Conservation (phyloP, 2,329 filamentous ascomycete genomes). For the Byssothecium circinans region DNA sequence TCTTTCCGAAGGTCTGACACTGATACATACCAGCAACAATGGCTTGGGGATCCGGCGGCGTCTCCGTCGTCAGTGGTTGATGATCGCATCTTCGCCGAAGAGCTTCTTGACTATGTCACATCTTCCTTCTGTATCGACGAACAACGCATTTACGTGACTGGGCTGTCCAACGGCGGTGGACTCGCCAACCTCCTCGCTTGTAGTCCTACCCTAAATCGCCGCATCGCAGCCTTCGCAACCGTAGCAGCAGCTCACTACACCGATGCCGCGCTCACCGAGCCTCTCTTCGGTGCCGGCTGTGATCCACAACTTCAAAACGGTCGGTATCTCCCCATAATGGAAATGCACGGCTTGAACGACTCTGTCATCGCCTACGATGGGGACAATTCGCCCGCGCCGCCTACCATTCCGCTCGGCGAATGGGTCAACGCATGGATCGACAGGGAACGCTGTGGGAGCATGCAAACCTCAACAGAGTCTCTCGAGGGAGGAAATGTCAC, state of each 20-base stretch:
- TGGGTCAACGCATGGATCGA: too few species aligned
- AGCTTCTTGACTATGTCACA: constrained; percentile 41
- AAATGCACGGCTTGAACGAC: constrained; percentile 26
- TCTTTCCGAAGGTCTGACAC: neutral
- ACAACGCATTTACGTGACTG: constrained; percentile 48
- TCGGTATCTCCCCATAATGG: constrained; percentile 18
- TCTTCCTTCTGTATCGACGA: constrained; percentile 49
- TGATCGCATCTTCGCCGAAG: constrained; percentile 45
- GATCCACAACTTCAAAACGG: constrained; percentile 4
- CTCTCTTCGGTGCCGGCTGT: constrained; percentile 21
- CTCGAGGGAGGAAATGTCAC: too few species aligned
- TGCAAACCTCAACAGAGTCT: too few species aligned
- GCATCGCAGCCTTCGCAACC: constrained; percentile 53
- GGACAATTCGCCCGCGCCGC: too few species aligned
- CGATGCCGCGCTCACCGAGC: constrained; percentile 10
- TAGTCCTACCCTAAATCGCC: constrained; percentile 39
- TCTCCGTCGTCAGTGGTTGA: constrained; percentile 37
- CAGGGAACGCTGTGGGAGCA: too few species aligned
- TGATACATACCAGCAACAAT: constrained; percentile 22
- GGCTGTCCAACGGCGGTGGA: constrained; percentile 58
- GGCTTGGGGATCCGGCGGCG: constrained; percentile 47
- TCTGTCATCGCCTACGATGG: too few species aligned
- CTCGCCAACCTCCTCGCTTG: constrained; percentile 53
- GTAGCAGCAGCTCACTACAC: constrained; percentile 50
- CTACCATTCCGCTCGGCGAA: too few species aligned